Evolutionary conservation across 2,329 filamentous ascomycete genomes (phyloP), one percentile per base, ranked within the genome.

Genomic region (Beauveria asiatica): DNA sequence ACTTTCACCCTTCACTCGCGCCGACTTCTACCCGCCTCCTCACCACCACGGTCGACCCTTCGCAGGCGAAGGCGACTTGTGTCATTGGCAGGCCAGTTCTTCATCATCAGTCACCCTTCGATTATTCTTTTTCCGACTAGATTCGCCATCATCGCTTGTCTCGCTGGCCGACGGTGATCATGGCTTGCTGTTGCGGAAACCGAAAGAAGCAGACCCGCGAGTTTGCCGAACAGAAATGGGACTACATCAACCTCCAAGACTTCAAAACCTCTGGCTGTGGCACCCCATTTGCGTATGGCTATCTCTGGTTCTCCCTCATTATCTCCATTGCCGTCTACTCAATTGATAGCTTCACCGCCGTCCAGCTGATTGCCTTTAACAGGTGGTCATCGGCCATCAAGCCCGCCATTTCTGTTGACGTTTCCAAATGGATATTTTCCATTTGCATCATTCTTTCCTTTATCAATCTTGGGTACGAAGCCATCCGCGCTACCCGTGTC

Each of bases 341-440:
- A 30, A 89, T 95, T 70, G 93, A 97, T 75, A 92, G 87, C 63
- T 97, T 97, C 71, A 97, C 92, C 5, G 92, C 92, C 63, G 83
- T 97, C 75, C 95, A 96, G 64, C 80, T 99, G 45, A 82, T 99
- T 55, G 89, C 83, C 60, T 97, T 96, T 76, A 85, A 95, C 75
- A 85, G 85, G 62, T 97, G 92, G 92, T 90, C 90, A 1, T 90
- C 89, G 57, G 82, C 90, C 65, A 88, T 97, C 66, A 76, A 90
- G 66, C 92, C 92, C 1, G 82, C 83, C 45, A 88, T 97, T 65
- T 83, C 86, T 3, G 85, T 95, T 69, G 77, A 84, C 53, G 83
- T 93, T 58, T 89, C 91, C 13, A 95, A 94, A 76, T 97, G 92
- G 92, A 92, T 99, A 71, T 99, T 97, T 72, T 88, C 90, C 30